Evolutionary conservation across 2,329 filamentous ascomycete genomes (phyloP), one percentile per base, ranked within the genome.

Genomic region (Colletotrichum musae): DNA sequence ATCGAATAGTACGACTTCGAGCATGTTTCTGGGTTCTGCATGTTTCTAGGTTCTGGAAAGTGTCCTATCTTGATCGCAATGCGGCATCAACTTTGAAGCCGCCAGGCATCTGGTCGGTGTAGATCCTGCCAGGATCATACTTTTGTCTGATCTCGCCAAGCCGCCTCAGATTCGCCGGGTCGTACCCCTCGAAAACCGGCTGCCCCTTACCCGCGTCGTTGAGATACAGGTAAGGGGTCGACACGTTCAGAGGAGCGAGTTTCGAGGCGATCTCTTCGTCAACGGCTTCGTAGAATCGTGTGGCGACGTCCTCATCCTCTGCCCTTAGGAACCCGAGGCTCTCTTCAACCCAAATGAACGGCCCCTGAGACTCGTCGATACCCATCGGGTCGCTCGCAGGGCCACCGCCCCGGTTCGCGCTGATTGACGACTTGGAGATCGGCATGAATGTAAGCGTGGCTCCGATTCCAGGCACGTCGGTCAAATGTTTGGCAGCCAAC

Each of bases 131-230:
- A 15, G 59, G 59, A 32, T 62, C 59, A 21, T 56, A 62, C 50
- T 54, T 62, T 18, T 36, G 6, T 26, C 62, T 50, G 21, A 64
- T 64, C 7, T 24, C 16, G 32, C 58, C 26, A 9, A 65, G 32
- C 13, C 45, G 62, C 10, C 28, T 39, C 9, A 65, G 18, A 6
- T 65, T 65, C 3, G n/a, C 62, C 18, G 12, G 13, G 4, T 12
- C 18, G 24, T 65, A 65, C 10, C 54, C 47, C 24, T 65, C 28
- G 12, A 65, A 65, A 15, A 65, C 62, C 10, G 62, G 54, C 54
- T 65, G 62, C 28, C 12, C 18, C 43, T 43, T 58, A 6, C 51
- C 54, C 13, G 62, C 62, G 9, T 53, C 62, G 32, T 65, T 59
- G 7, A 65, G 47, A n/a, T 59, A 65, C 18, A 28, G 28, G 36